These are phyloP conservation scores for Kokia cookei DNA, from an alignment of 441 rosid genomes.

Conservation along the genomic window DNA sequence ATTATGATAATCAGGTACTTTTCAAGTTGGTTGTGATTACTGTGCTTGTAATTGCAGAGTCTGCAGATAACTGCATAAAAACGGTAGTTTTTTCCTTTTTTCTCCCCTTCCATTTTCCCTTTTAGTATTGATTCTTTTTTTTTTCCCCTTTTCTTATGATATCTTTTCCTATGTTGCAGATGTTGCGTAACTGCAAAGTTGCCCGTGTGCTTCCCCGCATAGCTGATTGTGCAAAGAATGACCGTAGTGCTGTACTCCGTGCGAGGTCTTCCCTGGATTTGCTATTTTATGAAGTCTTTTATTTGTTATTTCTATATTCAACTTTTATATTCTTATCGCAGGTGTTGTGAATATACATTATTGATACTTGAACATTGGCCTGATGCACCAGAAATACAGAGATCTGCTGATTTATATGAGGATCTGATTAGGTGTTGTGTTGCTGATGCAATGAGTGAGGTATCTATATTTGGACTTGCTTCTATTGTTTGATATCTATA, in stretches of 20 bases:
- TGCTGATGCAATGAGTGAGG: conserved; percentile 99
- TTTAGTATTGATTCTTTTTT: not conserved
- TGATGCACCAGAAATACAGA: conserved; percentile 91
- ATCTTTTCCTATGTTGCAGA: conserved; percentile 31
- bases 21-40: conserved; percentile 99
- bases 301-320: conserved; percentile 9
- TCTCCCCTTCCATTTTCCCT: conserved; percentile 3
- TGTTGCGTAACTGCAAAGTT: conserved; percentile 94
- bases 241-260: conserved; percentile 83
- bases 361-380: conserved; percentile 93
- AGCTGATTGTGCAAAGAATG: conserved; percentile 90
- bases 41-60: conserved; percentile 99
- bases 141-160: conserved; percentile 11
- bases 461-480: conserved; percentile 21
- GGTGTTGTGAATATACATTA: conserved; percentile 94
- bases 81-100: conserved; percentile 44
- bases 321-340: conserved; percentile 27
- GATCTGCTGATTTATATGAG: conserved; percentile 84
- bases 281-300: not conserved
- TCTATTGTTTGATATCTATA: not conserved
- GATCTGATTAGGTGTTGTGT: conserved; percentile 90
- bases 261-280: conserved; percentile 52
- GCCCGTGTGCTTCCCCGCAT: conserved; percentile 87
- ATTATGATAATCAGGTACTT: conserved; percentile 79
- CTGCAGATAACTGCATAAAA: conserved; percentile 98